Base-by-base conservation (phyloP, 1,284 basidiomycete species). In the Marasmius oreades region DNA sequence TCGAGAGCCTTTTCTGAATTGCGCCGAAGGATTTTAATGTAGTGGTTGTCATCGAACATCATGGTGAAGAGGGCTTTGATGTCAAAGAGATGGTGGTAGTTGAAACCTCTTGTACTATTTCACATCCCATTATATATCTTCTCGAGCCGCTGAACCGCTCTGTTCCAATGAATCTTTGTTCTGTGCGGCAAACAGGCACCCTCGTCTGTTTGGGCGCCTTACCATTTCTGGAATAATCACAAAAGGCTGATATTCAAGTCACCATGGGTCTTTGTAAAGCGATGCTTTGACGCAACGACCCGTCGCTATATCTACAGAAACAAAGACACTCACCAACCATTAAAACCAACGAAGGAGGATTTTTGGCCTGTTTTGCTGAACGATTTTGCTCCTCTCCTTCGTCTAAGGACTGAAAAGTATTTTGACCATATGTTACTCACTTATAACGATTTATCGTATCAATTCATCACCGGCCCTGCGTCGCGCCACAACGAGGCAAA, bases 121-220 rank as follows among this genome's bases (percentile, higher is more conserved):
- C 18, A 20, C 28, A 45, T 43, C 51, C 26, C 48, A 34, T 52
- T 45, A 55, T 58, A 58, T 56, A 55, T 54, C 51, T 52, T 43
- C 58, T 52, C 51, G 28, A 31, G 26, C 53, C 56, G 57, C 39
- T 53, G 42, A 24, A 55, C 52, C 51, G 50, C 45, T 46, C 45
- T 45, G 48, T 55, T 36, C 53, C 44, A 52, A 46, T 50, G 28
- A 55, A 36, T 47, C 52, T 54, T 58, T 56, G 44, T 61, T 60
- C 56, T 61, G 59, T 57, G 59, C 55, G 54, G 37, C 37, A 59
- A 61, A 52, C 26, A 55, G 54, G 62, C 57, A 56, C 55, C 53
- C 62, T 34, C 28, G 26, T 48, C 34, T 28, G 31, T 12, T 11
- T 22, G 16, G 14, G 20, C 24, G 11, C 26, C 12, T 54, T 46